Conservation (phyloP, 257 asterid species). For the Solanum pimpinellifolium region DNA sequence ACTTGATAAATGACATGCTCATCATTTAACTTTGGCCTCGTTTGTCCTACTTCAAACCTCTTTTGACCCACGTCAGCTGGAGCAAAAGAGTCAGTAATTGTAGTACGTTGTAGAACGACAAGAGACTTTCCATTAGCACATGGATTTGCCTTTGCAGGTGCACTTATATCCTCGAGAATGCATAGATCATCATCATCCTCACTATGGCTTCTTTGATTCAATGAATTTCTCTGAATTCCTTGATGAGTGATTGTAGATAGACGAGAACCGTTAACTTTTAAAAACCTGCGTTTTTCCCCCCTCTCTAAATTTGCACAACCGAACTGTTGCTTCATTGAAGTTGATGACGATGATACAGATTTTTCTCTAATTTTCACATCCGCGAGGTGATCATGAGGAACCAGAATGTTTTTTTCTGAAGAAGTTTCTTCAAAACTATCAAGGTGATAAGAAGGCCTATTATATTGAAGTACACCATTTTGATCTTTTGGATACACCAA, state of each 20-base stretch:
- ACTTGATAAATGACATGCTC: constrained; percentile 55
- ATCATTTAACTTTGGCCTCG: constrained; percentile 47
- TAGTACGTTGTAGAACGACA: constrained; percentile 16
- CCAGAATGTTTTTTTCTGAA: constrained; percentile 8
- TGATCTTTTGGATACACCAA: constrained; percentile 22
- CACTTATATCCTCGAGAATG: constrained; percentile 65
- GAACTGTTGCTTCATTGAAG: constrained; percentile 13
- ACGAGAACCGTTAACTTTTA: constrained; percentile 7
- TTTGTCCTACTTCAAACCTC: constrained; percentile 19
- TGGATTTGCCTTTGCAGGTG: constrained; percentile 28
- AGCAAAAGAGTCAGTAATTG: constrained; percentile 23
- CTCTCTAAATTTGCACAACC: constrained; percentile 13
- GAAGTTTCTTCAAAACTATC: constrained; percentile 11
- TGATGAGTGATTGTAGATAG: constrained; percentile 16
- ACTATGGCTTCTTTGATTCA: constrained; percentile 10
- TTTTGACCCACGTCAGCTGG: constrained; percentile 20
- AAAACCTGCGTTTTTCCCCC: constrained; percentile 3
- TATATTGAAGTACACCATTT: constrained; percentile 17
- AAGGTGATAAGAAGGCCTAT: constrained; percentile 13
- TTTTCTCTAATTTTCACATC: constrained; percentile 15
- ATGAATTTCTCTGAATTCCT: constrained; percentile 23
- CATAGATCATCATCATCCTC: constrained; percentile 63
- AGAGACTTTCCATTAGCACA: constrained; percentile 24
- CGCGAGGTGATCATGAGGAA: constrained; percentile 11
- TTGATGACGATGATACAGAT: constrained; percentile 9